Evolutionary conservation across 2,329 filamentous ascomycete genomes (phyloP), one percentile per base, ranked within the genome.

Genomic region (Hypoxylon sp.): DNA sequence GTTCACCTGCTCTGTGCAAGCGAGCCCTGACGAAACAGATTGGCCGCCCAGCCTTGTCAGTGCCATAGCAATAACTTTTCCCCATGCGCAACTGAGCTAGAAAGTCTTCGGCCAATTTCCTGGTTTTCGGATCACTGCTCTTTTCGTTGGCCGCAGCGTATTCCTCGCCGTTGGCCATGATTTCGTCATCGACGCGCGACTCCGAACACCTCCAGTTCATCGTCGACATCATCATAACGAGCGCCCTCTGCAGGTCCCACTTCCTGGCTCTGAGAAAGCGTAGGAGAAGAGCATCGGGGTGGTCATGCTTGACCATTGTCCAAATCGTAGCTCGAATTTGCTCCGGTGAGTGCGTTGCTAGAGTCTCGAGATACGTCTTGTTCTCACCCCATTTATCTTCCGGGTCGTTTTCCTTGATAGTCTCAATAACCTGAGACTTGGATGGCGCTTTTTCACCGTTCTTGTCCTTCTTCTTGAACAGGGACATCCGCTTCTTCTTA

Each of bases 311-410:
- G 61, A 94, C 87, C 93, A 97, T 97, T 69, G 82, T 86, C 95
- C 95, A 98, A 74, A 98, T 91, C 0, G 93, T 89, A 15, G 84
- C 82, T 54, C 93, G 88, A 68, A 99, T 87, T 44, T 90, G 85
- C 72, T 96, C 92, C 0, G 94, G 92, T 0, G 88, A 85, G 72
- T 91, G 86, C 62, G 86, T 92, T 50, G 90, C 89, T 8, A 99
- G 79, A 0, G 93, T 92, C 41, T 94, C 88, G 70, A 92, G 87
- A 78, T 93, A 97, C 51, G 93, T 89, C 78, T 94, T 95, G 37
- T 87, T 91, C 78, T 95, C 91, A 48, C 93, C 94, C 76, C 96
- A 94, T 80, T 98, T 99, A 80, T 99, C 95, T 59, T 97, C 91
- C 3, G 82, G 80, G 11, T 88, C 85, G 22, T 80, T 77, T 56